Conservation (phyloP, 1,284 basidiomycete genomes). For the Sporisorium reilianum region DNA sequence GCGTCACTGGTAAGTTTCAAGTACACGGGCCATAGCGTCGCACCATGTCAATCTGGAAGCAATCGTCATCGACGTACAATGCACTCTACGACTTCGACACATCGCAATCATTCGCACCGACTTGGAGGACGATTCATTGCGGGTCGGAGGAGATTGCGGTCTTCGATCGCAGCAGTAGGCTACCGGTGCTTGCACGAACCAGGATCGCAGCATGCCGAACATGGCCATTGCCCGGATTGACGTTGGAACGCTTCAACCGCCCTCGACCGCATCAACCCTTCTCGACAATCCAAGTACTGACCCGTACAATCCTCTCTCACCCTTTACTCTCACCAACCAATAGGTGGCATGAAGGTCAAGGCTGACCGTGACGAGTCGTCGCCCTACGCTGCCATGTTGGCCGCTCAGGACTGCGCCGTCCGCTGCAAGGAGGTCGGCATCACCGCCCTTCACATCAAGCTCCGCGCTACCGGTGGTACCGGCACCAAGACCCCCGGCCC, state of each 20-base stretch:
- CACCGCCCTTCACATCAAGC: constrained; percentile 96
- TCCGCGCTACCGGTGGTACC: constrained; percentile 97
- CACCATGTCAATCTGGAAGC: constrained; percentile 9
- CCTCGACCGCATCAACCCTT: neutral
- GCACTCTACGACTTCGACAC: neutral
- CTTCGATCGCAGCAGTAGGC: too few species aligned
- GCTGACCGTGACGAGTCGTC: constrained; percentile 99
- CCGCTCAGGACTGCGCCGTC: constrained; percentile 93
- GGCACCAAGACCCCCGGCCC: constrained; percentile 99
- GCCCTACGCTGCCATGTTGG: constrained; percentile 99
- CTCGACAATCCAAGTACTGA: constrained; percentile 9
- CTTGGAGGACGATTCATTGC: neutral
- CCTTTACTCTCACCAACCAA: neutral
- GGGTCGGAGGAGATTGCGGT: neutral
- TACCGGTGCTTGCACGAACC: too few species aligned
- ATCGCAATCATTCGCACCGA: neutral
- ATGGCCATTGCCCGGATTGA: neutral
- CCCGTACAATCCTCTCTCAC: neutral
- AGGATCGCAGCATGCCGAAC: neutral
- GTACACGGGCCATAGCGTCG: neutral
- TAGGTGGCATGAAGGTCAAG: constrained; percentile 99
- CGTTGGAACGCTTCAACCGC: neutral
- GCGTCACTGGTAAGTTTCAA: constrained; percentile 84
- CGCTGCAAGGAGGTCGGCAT: constrained; percentile 99
- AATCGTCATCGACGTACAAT: neutral